phyloP scores from a whole-genome alignment of 2,329 filamentous ascomycete species.

The Didymella pinodella region DNA sequence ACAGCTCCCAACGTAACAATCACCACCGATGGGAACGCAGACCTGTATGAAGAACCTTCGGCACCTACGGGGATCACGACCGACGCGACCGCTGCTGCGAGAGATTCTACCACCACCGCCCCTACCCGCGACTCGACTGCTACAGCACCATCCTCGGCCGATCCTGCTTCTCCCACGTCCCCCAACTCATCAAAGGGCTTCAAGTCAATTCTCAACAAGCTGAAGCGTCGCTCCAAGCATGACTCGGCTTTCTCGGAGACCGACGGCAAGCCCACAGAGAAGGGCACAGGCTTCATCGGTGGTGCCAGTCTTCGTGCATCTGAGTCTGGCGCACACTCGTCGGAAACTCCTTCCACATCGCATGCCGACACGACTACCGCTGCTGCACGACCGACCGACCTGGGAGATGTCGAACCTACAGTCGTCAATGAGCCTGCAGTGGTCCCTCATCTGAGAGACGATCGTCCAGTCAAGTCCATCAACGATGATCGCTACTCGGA shows the following conservation, averaged over 20 bases:
- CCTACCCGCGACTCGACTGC: slow-evolving; percentile 6
- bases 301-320: slow-evolving; percentile 52
- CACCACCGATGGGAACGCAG: slow-evolving; percentile 25
- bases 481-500: slow-evolving; percentile 32
- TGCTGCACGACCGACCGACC: slow-evolving; percentile 21
- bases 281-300: slow-evolving; percentile 53
- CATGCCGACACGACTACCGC: slow-evolving; percentile 19
- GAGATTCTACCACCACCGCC: neutral
- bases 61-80: slow-evolving; percentile 14
- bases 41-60: slow-evolving; percentile 32
- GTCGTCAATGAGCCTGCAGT: slow-evolving; percentile 21
- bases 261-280: slow-evolving; percentile 29
- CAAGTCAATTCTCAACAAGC: slow-evolving; percentile 49
- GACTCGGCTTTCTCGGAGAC: slow-evolving; percentile 20
- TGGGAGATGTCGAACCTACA: slow-evolving; percentile 28
- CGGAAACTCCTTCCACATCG: slow-evolving; percentile 11
- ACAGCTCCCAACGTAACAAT: slow-evolving; percentile 8
- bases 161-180: slow-evolving; percentile 35
- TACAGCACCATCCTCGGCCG: slow-evolving; percentile 20
- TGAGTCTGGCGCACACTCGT: slow-evolving; percentile 29
- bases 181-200: slow-evolving; percentile 47
- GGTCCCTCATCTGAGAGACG: slow-evolving; percentile 21
- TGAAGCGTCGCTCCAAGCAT: slow-evolving; percentile 52
- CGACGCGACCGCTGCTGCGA: neutral
- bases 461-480: slow-evolving; percentile 4